Conservation (phyloP, 371 early-diverging fungal species). For the Mortierella sp. region DNA sequence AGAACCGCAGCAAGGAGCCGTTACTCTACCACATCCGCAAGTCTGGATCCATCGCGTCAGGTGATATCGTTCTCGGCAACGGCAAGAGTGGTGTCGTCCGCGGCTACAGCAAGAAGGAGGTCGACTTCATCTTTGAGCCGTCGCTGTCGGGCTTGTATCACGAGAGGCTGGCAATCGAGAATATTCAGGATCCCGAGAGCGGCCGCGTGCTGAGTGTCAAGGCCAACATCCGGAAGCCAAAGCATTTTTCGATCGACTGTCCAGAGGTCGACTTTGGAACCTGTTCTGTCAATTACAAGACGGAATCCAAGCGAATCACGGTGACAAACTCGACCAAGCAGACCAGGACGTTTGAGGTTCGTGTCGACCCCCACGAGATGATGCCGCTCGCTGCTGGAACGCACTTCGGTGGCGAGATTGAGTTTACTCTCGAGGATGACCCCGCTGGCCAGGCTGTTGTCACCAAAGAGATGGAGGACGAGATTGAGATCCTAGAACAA, state of each 20-base stretch:
- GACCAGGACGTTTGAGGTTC: slow-evolving; percentile 86
- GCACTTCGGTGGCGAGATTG: slow-evolving; percentile 69
- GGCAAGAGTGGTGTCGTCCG: slow-evolving; percentile 91
- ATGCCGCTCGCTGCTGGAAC: slow-evolving; percentile 46
- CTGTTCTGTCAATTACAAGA: slow-evolving; percentile 71
- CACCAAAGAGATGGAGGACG: slow-evolving; percentile 90
- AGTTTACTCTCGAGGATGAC: slow-evolving; percentile 79
- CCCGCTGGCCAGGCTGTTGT: slow-evolving; percentile 70
- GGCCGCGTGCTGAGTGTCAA: slow-evolving; percentile 88
- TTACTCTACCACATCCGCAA: slow-evolving; percentile 94
- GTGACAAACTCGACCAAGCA: slow-evolving; percentile 88
- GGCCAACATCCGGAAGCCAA: slow-evolving; percentile 92
- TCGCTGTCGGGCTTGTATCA: slow-evolving; percentile 88
- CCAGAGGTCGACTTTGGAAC: slow-evolving; percentile 84
- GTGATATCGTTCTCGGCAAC: slow-evolving; percentile 86
- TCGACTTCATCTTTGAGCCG: slow-evolving; percentile 95
- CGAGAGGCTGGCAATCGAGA: slow-evolving; percentile 92
- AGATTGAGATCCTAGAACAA: slow-evolving; percentile 95
- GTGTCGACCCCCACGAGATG: slow-evolving; percentile 82
- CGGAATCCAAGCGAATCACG: slow-evolving; percentile 67
- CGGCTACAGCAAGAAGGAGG: slow-evolving; percentile 92
- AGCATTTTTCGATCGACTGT: slow-evolving; percentile 88
- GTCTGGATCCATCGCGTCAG: slow-evolving; percentile 96
- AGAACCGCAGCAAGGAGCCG: slow-evolving; percentile 93
- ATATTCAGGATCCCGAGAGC: slow-evolving; percentile 90